Percentiles rank a stretch among this genome's conserved stretches.
phyloP scores from a whole-genome alignment of 164 flowering plant species.

The Nymphaea colorata region DNA sequence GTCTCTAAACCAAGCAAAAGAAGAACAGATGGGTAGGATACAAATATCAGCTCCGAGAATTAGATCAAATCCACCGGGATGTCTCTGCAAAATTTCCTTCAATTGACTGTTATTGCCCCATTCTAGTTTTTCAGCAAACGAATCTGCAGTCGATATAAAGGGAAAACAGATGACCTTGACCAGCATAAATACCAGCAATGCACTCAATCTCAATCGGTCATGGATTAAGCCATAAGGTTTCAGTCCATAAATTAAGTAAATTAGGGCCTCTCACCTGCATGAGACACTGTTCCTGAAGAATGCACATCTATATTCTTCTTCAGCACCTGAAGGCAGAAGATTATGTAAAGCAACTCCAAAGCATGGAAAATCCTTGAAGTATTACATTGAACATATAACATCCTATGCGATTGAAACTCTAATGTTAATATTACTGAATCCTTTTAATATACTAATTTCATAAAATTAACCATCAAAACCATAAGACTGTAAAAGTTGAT shows the following conservation, averaged over 20 bases:
- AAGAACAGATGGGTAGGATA: conserved; percentile 34
- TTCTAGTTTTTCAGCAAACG: conserved; percentile 67
- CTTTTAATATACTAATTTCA: too few species aligned
- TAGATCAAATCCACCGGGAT: conserved; percentile 73
- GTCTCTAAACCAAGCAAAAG: conserved; percentile 10
- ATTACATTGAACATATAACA: too few species aligned
- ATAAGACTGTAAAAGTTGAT: too few species aligned
- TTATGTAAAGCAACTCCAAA: too few species aligned
- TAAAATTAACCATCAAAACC: too few species aligned
- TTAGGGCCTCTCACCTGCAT: conserved; percentile 35
- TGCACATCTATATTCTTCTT: conserved; percentile 74
- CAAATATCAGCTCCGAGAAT: conserved; percentile 96
- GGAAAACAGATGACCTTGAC: not conserved
- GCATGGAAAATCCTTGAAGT: too few species aligned
- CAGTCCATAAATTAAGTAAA: too few species aligned
- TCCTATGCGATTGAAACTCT: too few species aligned
- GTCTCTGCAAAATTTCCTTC: conserved; percentile 28
- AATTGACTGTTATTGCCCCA: conserved; percentile 77
- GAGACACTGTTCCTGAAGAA: conserved; percentile 18
- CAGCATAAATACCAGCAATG: too few species aligned
- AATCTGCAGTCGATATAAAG: conserved; percentile 20
- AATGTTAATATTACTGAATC: too few species aligned
- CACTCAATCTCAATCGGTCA: too few species aligned
- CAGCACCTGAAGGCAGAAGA: conserved; percentile 45
- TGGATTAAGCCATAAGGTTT: too few species aligned